Conservation (phyloP, 225 moss, liverwort and hornwort species). For the Marchantia paleacea region DNA sequence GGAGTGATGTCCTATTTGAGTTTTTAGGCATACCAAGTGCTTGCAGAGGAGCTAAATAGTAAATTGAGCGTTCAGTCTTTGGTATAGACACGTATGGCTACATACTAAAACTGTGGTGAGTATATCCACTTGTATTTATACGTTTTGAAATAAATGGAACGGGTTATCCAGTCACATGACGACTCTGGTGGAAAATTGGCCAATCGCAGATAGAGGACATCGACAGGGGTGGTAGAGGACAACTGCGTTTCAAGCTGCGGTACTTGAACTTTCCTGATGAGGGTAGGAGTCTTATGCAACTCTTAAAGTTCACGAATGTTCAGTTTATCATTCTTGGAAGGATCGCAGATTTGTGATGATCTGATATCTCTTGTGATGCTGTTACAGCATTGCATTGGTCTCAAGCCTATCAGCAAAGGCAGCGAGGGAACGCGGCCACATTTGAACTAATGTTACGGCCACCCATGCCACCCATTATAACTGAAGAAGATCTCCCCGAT, state of each 20-base stretch:
- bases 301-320: neutral
- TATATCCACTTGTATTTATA: too few species aligned
- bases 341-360: neutral
- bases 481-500: constrained; percentile 24
- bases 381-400: constrained; percentile 46
- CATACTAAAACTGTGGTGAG: too few species aligned
- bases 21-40: too few species aligned
- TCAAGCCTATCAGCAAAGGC: constrained; percentile 43
- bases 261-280: constrained; percentile 46
- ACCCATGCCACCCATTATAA: constrained; percentile 32
- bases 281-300: constrained; percentile 19
- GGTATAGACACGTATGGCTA: too few species aligned
- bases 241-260: constrained; percentile 39
- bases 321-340: neutral
- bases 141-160: too few species aligned
- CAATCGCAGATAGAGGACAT: constrained; percentile 42
- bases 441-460: constrained; percentile 43
- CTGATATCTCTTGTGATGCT: neutral
- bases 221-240: constrained; percentile 35
- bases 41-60: too few species aligned
- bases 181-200: neutral
- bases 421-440: constrained; percentile 29
- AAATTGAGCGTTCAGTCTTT: too few species aligned
- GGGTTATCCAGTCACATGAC: too few species aligned
- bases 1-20: too few species aligned